Percentiles rank a stretch among this genome's conserved stretches.
Evolutionary conservation across 192 early-diverging fungal genomes (phyloP).

Genomic region (Geosiphon pyriformis): DNA sequence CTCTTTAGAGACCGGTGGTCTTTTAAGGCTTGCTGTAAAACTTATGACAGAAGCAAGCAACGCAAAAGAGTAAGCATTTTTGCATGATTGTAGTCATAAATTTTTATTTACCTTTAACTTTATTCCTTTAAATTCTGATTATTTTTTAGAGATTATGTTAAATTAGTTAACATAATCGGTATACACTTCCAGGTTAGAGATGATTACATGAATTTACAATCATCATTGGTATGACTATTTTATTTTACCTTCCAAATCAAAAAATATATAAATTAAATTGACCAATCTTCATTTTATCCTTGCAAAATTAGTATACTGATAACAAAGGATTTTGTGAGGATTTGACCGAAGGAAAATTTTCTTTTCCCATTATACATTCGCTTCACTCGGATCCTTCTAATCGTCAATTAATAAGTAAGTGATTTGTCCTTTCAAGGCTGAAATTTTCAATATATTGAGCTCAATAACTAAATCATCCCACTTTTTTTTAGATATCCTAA

Average conservation of each 20-base stretch:
- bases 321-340: constrained; percentile 99
- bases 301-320: constrained; percentile 73
- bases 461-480: neutral
- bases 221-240: constrained; percentile 57
- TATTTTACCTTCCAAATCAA: neutral
- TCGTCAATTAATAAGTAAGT: constrained; percentile 68
- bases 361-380: constrained; percentile 88
- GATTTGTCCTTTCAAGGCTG: neutral
- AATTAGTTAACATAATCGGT: constrained; percentile 82
- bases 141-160: constrained; percentile 62
- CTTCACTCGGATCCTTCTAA: constrained; percentile 58
- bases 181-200: constrained; percentile 96
- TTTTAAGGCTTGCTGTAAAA: constrained; percentile 88
- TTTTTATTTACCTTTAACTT: neutral
- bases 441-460: neutral
- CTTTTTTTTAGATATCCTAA: constrained; percentile 60
- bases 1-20: constrained; percentile 85
- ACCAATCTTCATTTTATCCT: no score
- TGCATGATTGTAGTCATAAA: neutral
- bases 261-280: neutral
- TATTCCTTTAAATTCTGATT: neutral
- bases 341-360: constrained; percentile 98
- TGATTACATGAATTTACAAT: constrained; percentile 93
- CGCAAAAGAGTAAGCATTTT: constrained; percentile 24
- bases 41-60: constrained; percentile 81